Conservation (phyloP, 108 stramenopile species). For the Thalassiosira profunda region DNA sequence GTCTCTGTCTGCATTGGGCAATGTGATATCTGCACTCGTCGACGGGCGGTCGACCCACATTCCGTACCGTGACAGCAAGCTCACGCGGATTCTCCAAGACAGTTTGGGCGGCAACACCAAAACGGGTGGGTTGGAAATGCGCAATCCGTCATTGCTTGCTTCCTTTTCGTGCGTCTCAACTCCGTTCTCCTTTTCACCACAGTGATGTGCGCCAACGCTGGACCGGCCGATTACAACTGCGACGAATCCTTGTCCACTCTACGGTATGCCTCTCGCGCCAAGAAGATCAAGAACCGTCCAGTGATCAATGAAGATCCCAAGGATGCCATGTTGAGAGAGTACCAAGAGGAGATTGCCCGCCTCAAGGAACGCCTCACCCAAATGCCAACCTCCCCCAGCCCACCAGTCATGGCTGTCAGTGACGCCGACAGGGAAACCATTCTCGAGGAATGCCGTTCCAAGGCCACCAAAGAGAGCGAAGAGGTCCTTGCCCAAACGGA, state of each 20-base stretch:
- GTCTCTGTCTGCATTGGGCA: constrained; percentile 97
- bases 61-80: constrained; percentile 99
- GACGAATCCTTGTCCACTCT: constrained; percentile 99
- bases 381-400: constrained; percentile 18
- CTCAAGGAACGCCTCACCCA: constrained; percentile 27
- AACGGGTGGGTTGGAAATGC: constrained; percentile 80
- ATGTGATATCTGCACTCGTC: constrained; percentile 97
- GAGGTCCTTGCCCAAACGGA: constrained; percentile 45
- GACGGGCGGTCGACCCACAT: constrained; percentile 95
- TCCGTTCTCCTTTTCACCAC: too few relatives aligned
- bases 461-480: constrained; percentile 37
- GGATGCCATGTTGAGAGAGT: constrained; percentile 95
- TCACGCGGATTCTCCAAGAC: constrained; percentile 98
- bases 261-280: constrained; percentile 98
- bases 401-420: not conserved
- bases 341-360: constrained; percentile 77
- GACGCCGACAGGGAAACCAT: constrained; percentile 8
- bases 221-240: constrained; percentile 98
- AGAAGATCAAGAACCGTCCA: constrained; percentile 99
- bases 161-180: constrained; percentile 74
- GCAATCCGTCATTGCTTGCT: constrained; percentile 66
- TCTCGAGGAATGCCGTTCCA: constrained; percentile 22
- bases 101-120: constrained; percentile 95
- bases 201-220: constrained; percentile 95
- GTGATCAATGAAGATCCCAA: constrained; percentile 98